These are phyloP conservation scores for Corymbia maculata DNA, from an alignment of 345 rosid genomes.

Conservation along the genomic window DNA sequence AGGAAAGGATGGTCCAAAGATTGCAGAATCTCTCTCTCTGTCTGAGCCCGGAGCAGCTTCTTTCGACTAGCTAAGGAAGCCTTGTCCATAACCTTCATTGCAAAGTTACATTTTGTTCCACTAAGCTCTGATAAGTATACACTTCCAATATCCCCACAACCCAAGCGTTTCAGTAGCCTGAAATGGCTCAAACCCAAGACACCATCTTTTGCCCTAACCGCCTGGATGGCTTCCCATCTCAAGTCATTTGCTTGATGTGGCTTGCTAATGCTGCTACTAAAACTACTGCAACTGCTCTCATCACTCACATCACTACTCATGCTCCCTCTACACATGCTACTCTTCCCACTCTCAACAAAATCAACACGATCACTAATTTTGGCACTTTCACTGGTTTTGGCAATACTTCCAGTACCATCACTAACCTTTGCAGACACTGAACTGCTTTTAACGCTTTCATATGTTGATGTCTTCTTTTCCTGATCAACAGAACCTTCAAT, in stretches of 20 bases:
- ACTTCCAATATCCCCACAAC: slow-evolving; percentile 93
- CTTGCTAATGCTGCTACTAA: slow-evolving; percentile 71
- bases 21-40: slow-evolving; percentile 86
- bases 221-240: slow-evolving; percentile 96
- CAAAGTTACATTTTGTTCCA: slow-evolving; percentile 81
- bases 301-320: slow-evolving; percentile 85
- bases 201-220: slow-evolving; percentile 60
- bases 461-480: slow-evolving; percentile 57
- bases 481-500: slow-evolving; percentile 36
- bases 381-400: slow-evolving; percentile 36
- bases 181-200: slow-evolving; percentile 71
- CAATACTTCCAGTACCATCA: slow-evolving; percentile 65
- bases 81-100: slow-evolving; percentile 96
- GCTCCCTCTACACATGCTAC: slow-evolving; percentile 88
- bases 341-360: slow-evolving; percentile 78
- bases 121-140: slow-evolving; percentile 85
- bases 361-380: slow-evolving; percentile 78
- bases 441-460: slow-evolving; percentile 66
- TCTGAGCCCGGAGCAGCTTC: slow-evolving; percentile 90
- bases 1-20: slow-evolving; percentile 89
- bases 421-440: slow-evolving; percentile 72
- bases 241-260: slow-evolving; percentile 86
- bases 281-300: slow-evolving; percentile 91
- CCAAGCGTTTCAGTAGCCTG: slow-evolving; percentile 78
- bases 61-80: slow-evolving; percentile 80